Evolutionary conservation across 192 early-diverging fungal species (phyloP), one percentile per base, ranked within the genome.

Genomic region (Radiomyces spectabilis): DNA sequence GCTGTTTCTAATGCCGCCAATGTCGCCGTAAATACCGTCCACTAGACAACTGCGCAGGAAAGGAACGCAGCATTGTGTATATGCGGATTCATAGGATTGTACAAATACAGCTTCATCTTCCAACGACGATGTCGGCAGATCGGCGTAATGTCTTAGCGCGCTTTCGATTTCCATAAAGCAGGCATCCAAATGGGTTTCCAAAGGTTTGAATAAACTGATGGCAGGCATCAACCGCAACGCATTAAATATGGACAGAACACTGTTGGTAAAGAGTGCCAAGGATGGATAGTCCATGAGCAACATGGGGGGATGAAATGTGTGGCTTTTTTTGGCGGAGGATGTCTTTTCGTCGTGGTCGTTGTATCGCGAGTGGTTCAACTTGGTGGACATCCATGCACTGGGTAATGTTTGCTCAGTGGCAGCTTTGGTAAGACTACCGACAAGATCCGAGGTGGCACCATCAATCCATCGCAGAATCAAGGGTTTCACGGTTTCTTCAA

Each of bases 181-280:
- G 9, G 27, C 50, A 3, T 63, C 41, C 19, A 70, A 39, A 19
- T 64, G 51, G 1, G 37, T n/a, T 22, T 18, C 3, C 8, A 71
- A 53, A 3, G 44, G 45, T 13, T 44, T 4, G 31, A 57, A 63
- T 4, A 79, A 37, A 7, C 72, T 61, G 10, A 76, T 39, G 1
- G 80, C 77, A 5, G 80, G 77, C 21, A 82, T 31, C 27, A 77
- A 51, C 13, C 87, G 79, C 18, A 89, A 67, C 4, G 79, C 72
- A 53, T 89, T 89, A 38, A 82, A 82, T 6, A 77, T 69, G 16
- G 71, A 56, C 34, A 80, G 67, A 35, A 84, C 78, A 3, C 75
- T 68, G 57, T 89, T 89, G 29, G 84, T 74, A 10, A 89, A 75
- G 37, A 73, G 52, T 1, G 84, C 87, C 5, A 87, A 61, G 3